A percentile compares a stretch with the other conserved stretches of the same genome.
phyloP scores from a whole-genome alignment of 176 grass and related monocot genomes.

The Avena sativa region DNA sequence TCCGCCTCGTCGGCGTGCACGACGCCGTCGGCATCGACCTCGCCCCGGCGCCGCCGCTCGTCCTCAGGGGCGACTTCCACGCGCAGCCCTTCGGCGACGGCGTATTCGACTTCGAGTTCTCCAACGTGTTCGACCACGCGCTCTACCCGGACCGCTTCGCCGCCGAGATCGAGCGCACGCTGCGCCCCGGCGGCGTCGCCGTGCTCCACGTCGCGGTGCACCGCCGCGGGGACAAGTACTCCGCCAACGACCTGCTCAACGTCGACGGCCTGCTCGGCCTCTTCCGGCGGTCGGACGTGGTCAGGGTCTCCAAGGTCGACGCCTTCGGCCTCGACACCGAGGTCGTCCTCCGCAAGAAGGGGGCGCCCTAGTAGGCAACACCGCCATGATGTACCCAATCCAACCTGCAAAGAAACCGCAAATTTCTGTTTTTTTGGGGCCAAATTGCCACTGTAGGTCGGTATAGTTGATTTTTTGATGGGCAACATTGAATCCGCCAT shows the following conservation, averaged over 20 bases:
- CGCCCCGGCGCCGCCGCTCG: constrained; percentile 73
- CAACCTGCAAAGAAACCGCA: not conserved
- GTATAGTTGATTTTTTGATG: constrained; percentile 1
- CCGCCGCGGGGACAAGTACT: constrained; percentile 86
- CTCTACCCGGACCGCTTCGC: constrained; percentile 82
- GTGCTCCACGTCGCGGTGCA: constrained; percentile 85
- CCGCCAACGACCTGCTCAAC: constrained; percentile 78
- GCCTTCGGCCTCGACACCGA: constrained; percentile 91
- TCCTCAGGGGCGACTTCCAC: constrained; percentile 80
- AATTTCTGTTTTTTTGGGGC: not conserved
- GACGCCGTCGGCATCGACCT: constrained; percentile 82
- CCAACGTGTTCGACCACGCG: constrained; percentile 95
- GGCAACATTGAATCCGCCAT: not conserved
- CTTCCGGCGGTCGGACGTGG: constrained; percentile 54
- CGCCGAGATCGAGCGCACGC: constrained; percentile 81
- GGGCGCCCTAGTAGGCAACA: not conserved
- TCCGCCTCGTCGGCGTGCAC: constrained; percentile 62
- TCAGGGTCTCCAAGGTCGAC: constrained; percentile 77
- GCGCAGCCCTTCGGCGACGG: constrained; percentile 62
- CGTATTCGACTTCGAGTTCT: constrained; percentile 98
- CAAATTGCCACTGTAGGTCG: not conserved
- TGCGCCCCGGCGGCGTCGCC: constrained; percentile 66
- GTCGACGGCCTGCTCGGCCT: constrained; percentile 59
- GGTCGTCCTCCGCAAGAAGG: constrained; percentile 81
- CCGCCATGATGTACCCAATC: not conserved